Percentiles rank a stretch among this genome's conserved stretches.
These are phyloP conservation scores for Chlamydomonas asymmetrica DNA, from an alignment of 139 green algal species.

Conservation along the genomic window DNA sequence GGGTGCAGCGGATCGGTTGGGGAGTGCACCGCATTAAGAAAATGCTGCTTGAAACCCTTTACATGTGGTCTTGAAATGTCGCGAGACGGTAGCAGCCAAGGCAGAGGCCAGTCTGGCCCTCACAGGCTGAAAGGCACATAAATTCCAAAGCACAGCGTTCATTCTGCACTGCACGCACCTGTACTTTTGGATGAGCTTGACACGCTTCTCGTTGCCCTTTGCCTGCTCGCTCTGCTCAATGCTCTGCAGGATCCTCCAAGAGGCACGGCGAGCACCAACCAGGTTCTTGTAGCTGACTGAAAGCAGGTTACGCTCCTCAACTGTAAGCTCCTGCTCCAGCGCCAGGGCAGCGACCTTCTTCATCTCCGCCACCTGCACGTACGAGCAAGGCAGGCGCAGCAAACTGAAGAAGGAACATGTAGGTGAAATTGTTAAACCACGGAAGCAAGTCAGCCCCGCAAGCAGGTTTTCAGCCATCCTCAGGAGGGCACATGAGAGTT, in stretches of 20 bases:
- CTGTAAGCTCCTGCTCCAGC: conserved; percentile 89
- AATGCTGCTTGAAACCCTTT: too few species aligned
- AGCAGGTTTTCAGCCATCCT: background rate
- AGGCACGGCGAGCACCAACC: conserved; percentile 90
- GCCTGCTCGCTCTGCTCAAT: conserved; percentile 97
- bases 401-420: background rate
- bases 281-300: conserved; percentile 98
- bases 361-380: conserved; percentile 82
- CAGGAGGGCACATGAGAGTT: background rate
- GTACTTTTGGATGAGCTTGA: conserved; percentile 78
- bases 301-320: conserved; percentile 93
- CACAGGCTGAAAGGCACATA: too few species aligned
- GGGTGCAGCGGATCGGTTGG: too few species aligned
- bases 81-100: background rate
- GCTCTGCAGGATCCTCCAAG: conserved; percentile 94
- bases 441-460: conserved; percentile 12
- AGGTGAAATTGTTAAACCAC: background rate
- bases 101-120: too few species aligned
- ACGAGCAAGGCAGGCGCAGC: background rate
- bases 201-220: conserved; percentile 93
- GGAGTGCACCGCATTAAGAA: too few species aligned
- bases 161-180: conserved; percentile 44
- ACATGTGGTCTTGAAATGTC: too few species aligned
- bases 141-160: too few species aligned
- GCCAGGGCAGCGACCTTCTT: conserved; percentile 90